Evolutionary conservation across 108 stramenopile species (phyloP).

Genomic region (Cyclotella kingstonii): DNA sequence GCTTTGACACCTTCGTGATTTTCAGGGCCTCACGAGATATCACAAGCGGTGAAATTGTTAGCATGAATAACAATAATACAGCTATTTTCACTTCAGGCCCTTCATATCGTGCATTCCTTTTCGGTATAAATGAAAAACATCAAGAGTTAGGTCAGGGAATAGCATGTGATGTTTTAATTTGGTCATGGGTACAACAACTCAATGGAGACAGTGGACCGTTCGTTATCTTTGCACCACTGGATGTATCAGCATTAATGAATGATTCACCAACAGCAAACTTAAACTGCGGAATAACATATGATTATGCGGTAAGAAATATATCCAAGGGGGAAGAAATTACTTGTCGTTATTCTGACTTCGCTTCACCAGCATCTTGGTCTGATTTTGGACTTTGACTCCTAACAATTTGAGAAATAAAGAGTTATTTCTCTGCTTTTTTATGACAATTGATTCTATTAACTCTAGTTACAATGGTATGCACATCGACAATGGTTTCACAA

Average conservation of each 20-base stretch:
- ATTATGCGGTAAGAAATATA: background rate
- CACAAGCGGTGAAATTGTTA: background rate
- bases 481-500: too few relatives aligned
- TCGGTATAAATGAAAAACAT: background rate
- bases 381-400: background rate
- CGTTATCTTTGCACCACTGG: background rate
- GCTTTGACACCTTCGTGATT: background rate
- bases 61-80: background rate
- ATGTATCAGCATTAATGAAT: background rate
- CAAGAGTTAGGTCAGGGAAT: background rate
- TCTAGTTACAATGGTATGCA: too few relatives aligned
- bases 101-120: background rate
- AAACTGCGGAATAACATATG: background rate
- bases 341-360: background rate
- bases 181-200: constrained; percentile 2
- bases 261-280: background rate
- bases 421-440: background rate
- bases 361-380: background rate
- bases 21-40: background rate
- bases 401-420: background rate
- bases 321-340: background rate
- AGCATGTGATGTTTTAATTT: background rate
- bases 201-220: background rate
- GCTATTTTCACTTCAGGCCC: background rate
- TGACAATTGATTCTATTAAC: too few relatives aligned